These are phyloP conservation scores for Beauveria medogensis DNA, from an alignment of 2,329 filamentous ascomycete species.

Conservation along the genomic window DNA sequence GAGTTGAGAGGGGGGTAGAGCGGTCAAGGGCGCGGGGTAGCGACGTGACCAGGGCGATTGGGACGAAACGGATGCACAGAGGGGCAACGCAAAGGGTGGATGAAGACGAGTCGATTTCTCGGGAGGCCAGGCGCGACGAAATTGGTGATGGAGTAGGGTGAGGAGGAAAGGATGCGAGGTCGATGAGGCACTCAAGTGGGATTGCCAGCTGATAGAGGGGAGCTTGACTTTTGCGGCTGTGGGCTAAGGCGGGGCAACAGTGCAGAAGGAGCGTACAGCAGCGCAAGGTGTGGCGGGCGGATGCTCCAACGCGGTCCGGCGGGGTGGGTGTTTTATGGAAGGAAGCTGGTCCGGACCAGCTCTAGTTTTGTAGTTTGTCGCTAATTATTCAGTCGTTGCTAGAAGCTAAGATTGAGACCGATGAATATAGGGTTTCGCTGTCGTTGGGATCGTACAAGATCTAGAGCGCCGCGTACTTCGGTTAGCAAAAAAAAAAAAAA, in stretches of 20 bases:
- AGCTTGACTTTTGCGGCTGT: conserved; percentile 10
- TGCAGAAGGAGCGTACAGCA: background rate
- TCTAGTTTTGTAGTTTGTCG: background rate
- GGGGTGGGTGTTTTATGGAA: background rate
- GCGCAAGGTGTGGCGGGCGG: background rate
- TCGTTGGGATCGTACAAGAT: background rate
- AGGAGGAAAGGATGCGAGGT: conserved; percentile 5
- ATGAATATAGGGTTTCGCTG: background rate
- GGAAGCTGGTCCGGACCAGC: background rate
- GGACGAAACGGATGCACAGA: background rate
- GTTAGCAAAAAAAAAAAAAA: background rate
- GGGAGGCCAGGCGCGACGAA: background rate
- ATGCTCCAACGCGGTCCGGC: background rate
- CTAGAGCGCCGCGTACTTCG: background rate
- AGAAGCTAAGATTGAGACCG: background rate
- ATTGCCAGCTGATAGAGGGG: conserved; percentile 4
- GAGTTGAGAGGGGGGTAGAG: background rate
- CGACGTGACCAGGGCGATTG: background rate
- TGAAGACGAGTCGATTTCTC: background rate
- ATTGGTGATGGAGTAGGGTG: background rate
- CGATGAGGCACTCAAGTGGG: background rate
- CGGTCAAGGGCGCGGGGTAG: conserved; percentile 9
- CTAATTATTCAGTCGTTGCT: background rate
- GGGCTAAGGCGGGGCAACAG: conserved; percentile 7
- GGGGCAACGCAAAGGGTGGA: background rate